Base-by-base conservation (phyloP, 1,139 yeast species). In the Pichia sp. region DNA sequence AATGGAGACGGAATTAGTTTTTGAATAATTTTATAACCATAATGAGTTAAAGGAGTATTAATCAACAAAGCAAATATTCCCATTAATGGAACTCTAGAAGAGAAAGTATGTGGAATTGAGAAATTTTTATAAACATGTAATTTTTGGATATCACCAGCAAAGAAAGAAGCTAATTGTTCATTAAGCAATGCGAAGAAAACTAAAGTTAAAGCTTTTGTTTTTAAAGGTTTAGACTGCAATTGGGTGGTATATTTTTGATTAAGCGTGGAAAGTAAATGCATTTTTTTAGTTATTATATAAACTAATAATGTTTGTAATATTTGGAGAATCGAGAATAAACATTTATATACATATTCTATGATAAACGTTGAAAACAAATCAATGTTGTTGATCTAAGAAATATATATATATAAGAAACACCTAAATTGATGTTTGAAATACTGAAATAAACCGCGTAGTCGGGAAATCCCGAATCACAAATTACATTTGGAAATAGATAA, bases 31-130 rank as follows among this genome's bases (percentile, higher is more conserved):
- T 63, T 68, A 55, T 79, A 80, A 53, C 75, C 69, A 50, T 68
- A 76, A 62, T 87, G 96, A 25, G 86, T 72, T 37, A 85, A 66
- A 6, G 96, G 96, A 0, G 95, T 85, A 28, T 80, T 74, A 28
- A 87, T 71, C 23, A 75, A 62, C 40, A 80, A 71, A 0, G 95
- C 95, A 61, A 82, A 87, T 6, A 84, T 57, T 7, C 85, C 80
- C 87, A 87, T 82, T 49, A 76, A 71, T 29, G 78, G 67, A 43
- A 81, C 74, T 54, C 80, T 76, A 20, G 65, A 58, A 44, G 73
- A 69, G 38, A 73, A 52, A 6, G 71, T 65, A 51, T 73, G 77
- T 27, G 65, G 67, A 30, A 69, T 38, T 12, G 50, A 52, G 25
- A 58, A 22, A 10, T 48, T 48, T 4, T 8, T 10, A 25, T 42